phyloP scores from a whole-genome alignment of 768 basidiomycete genomes.

The Ramaria rubella region DNA sequence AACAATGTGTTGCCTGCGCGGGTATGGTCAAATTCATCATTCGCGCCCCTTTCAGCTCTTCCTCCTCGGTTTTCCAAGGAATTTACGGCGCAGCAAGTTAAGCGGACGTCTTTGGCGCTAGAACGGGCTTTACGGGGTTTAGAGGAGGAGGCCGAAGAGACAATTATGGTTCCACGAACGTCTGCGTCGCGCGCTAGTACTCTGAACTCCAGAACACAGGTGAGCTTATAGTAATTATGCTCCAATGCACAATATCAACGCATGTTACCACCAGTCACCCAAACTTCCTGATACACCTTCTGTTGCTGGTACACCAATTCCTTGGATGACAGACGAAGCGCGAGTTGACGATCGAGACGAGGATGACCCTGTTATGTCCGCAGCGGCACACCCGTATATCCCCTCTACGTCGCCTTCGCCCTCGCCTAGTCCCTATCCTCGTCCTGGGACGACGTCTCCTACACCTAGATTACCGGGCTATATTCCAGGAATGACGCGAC shows the following conservation, averaged over 20 bases:
- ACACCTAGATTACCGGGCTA: conserved; percentile 67
- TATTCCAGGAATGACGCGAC: conserved; percentile 84
- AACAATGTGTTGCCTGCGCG: not conserved
- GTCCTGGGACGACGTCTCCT: conserved; percentile 46
- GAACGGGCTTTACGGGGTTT: conserved; percentile 73
- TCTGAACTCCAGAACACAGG: conserved; percentile 4
- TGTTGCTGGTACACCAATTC: conserved; percentile 4
- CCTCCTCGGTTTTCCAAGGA: conserved; percentile 38
- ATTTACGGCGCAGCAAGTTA: conserved; percentile 45
- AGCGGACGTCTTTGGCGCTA: conserved; percentile 66
- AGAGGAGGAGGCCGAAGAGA: conserved; percentile 50
- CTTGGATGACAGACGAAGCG: conserved; percentile 11
- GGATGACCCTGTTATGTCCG: not conserved
- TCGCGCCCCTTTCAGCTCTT: not conserved
- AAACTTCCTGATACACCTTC: conserved; percentile 3
- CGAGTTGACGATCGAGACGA: conserved; percentile 9
- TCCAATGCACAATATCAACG: not conserved
- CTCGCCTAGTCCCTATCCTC: conserved; percentile 49
- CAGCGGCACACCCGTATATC: not conserved
- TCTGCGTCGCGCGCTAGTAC: conserved; percentile 6
- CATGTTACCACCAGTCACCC: not conserved
- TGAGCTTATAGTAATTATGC: not conserved
- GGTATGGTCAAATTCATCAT: not conserved
- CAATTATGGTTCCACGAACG: conserved; percentile 13
- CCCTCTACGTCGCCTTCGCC: conserved; percentile 26